phyloP scores from a whole-genome alignment of 768 basidiomycete species.

The Phaeotremella fagi region DNA sequence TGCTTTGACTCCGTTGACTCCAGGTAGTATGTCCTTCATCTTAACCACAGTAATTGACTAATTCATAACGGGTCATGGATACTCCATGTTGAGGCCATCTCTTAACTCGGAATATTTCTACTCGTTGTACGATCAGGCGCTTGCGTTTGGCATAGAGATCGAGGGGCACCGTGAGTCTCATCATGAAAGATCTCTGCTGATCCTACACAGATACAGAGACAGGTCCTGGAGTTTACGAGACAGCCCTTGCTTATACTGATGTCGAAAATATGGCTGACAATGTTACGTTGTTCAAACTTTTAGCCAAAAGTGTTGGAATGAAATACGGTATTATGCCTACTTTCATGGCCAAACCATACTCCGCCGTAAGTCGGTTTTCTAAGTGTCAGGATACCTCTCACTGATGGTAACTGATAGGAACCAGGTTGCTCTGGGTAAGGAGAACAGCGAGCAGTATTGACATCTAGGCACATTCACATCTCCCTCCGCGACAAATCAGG shows the following conservation, averaged over 20 bases:
- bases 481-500: constrained; percentile 67
- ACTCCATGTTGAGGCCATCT: constrained; percentile 84
- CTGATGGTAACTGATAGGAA: constrained; percentile 54
- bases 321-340: constrained; percentile 81
- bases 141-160: constrained; percentile 68
- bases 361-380: constrained; percentile 58
- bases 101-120: constrained; percentile 85
- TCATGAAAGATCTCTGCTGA: too few species aligned
- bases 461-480: constrained; percentile 72
- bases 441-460: neutral
- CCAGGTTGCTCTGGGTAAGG: constrained; percentile 89
- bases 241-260: constrained; percentile 48
- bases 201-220: constrained; percentile 47
- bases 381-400: neutral
- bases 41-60: neutral
- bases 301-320: constrained; percentile 89
- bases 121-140: constrained; percentile 66
- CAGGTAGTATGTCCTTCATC: constrained; percentile 69
- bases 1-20: constrained; percentile 71
- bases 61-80: constrained; percentile 75
- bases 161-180: constrained; percentile 72
- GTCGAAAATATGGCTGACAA: constrained; percentile 48
- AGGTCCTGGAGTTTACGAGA: constrained; percentile 49
- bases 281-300: constrained; percentile 83
- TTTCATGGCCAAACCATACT: constrained; percentile 99